These are phyloP conservation scores for Naganishia sp. DNA, from an alignment of 1,284 basidiomycete species.

Conservation along the genomic window DNA sequence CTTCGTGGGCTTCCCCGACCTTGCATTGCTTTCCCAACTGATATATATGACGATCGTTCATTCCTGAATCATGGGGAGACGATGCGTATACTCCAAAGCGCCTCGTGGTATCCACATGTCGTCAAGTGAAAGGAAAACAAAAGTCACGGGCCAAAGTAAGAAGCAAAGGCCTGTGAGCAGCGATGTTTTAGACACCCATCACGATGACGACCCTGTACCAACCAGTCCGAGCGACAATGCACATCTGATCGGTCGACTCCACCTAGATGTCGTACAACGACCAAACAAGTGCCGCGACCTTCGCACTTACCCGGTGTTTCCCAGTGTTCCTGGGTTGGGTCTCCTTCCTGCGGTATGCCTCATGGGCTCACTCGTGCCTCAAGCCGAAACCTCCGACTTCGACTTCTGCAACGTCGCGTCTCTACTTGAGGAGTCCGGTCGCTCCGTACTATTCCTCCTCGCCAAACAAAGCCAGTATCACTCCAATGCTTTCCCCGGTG, in stretches of 20 bases:
- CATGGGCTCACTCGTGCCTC: not conserved
- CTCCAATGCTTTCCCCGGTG: not conserved
- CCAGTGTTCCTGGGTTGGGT: not conserved
- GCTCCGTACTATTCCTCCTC: slow-evolving; percentile 7
- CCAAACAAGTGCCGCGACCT: not conserved
- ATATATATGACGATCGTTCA: too few species aligned
- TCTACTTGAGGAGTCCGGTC: slow-evolving; percentile 11
- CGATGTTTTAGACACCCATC: not conserved
- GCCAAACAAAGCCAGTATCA: slow-evolving; percentile 9
- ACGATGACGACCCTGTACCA: too few species aligned
- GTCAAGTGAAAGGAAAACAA: too few species aligned
- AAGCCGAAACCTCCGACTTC: not conserved
- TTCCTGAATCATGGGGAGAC: too few species aligned
- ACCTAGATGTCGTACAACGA: not conserved
- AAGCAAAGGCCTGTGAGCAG: too few species aligned
- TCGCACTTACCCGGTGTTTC: not conserved
- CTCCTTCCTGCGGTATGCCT: not conserved
- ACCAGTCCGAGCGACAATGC: too few species aligned
- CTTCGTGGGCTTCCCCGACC: too few species aligned
- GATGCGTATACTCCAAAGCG: too few species aligned
- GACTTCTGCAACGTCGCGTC: not conserved
- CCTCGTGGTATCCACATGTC: too few species aligned
- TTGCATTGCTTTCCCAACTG: too few species aligned
- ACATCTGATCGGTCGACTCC: not conserved
- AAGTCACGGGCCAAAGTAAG: too few species aligned